phyloP scores from a whole-genome alignment of 257 asterid species.

The Fraxinus quadrangulata region DNA sequence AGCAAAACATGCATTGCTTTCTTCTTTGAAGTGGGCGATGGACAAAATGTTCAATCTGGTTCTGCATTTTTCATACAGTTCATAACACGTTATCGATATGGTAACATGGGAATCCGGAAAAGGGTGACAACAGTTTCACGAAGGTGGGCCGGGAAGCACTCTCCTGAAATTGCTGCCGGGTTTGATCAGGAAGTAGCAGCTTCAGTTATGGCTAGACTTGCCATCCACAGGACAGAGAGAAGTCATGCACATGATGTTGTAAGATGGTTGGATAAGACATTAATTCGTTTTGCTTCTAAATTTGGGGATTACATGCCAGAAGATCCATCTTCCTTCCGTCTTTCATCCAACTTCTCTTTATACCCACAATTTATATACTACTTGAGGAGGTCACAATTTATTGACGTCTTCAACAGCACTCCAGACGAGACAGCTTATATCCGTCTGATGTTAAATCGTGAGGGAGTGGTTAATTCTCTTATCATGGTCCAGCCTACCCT shows the following conservation, averaged over 20 bases:
- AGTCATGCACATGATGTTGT: conserved; percentile 56
- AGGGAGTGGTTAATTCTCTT: conserved; percentile 79
- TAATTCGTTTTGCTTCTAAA: conserved; percentile 73
- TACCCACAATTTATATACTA: conserved; percentile 93
- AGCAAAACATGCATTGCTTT: conserved; percentile 78
- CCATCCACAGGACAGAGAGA: conserved; percentile 54
- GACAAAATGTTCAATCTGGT: conserved; percentile 62
- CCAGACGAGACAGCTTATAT: conserved; percentile 93
- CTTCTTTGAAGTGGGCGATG: conserved; percentile 73
- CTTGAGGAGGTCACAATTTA: conserved; percentile 83
- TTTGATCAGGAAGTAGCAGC: conserved; percentile 99
- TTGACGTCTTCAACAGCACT: conserved; percentile 78
- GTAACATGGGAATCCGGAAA: conserved; percentile 70
- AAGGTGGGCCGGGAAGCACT: conserved; percentile 80
- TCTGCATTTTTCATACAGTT: conserved; percentile 86
- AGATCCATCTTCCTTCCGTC: conserved; percentile 88
- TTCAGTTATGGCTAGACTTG: conserved; percentile 84
- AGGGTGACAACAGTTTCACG: conserved; percentile 93
- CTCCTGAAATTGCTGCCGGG: conserved; percentile 77
- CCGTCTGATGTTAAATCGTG: conserved; percentile 80
- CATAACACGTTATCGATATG: conserved; percentile 70
- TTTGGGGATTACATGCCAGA: conserved; percentile 86
- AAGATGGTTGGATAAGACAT: conserved; percentile 73
- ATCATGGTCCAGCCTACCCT: conserved; percentile 97
- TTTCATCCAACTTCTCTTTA: conserved; percentile 69